Evolutionary conservation across 352 stramenopile genomes (phyloP).

Genomic region (Pythium rhizo-oryzae): DNA sequence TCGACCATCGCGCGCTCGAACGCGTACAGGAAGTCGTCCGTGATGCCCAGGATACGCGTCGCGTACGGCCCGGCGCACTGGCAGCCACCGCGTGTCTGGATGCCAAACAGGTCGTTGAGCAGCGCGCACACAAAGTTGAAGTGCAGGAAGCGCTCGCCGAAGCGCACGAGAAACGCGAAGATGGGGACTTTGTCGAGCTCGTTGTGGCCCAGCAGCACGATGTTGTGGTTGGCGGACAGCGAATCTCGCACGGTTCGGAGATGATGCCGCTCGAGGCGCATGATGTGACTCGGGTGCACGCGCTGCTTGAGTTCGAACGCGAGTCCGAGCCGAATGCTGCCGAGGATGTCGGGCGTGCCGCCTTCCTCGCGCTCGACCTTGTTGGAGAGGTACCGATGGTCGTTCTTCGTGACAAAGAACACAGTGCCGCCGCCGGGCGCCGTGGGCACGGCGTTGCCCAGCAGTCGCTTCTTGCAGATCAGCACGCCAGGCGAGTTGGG

Average conservation of each 20-base stretch:
- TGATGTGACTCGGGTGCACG: slow-evolving; percentile 42
- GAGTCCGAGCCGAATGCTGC: slow-evolving; percentile 88
- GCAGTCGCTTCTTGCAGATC: slow-evolving; percentile 91
- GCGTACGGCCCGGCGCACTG: slow-evolving; percentile 90
- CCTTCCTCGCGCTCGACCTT: slow-evolving; percentile 94
- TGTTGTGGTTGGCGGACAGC: slow-evolving; percentile 46
- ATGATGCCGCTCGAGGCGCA: slow-evolving; percentile 37
- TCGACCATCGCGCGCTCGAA: slow-evolving; percentile 87
- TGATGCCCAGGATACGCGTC: slow-evolving; percentile 89
- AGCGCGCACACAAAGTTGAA: slow-evolving; percentile 97
- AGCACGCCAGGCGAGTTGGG: slow-evolving; percentile 90
- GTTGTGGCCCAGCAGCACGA: slow-evolving; percentile 83
- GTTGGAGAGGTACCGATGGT: slow-evolving; percentile 77
- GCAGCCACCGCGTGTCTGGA: slow-evolving; percentile 81
- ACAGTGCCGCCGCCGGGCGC: slow-evolving; percentile 45
- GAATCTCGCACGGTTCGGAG: slow-evolving; percentile 30
- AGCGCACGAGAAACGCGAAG: slow-evolving; percentile 92
- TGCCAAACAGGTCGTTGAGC: slow-evolving; percentile 97
- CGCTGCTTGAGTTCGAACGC: slow-evolving; percentile 85
- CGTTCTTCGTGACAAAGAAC: slow-evolving; percentile 49
- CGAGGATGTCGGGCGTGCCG: slow-evolving; percentile 94
- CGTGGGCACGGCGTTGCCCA: slow-evolving; percentile 51
- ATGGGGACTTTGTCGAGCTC: slow-evolving; percentile 71
- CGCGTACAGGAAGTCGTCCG: slow-evolving; percentile 48
- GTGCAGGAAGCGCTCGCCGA: slow-evolving; percentile 88